Conservation (phyloP, 2,329 filamentous ascomycete genomes). For the Phyllosticta citrichinensis region DNA sequence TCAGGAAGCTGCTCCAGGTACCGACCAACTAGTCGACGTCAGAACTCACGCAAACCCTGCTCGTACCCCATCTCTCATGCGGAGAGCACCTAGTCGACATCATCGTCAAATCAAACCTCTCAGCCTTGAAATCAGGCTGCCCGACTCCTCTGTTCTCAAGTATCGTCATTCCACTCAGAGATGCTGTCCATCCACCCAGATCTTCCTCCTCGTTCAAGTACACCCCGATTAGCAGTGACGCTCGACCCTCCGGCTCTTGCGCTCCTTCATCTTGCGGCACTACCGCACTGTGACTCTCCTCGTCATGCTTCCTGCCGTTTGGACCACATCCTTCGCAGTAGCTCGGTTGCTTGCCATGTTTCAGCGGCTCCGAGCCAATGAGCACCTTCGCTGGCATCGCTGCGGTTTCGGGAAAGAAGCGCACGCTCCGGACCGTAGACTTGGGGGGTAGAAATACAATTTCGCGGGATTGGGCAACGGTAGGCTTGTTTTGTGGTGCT, state of each 20-base stretch:
- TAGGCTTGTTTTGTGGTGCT: not conserved
- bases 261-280: not conserved
- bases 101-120: slow-evolving; percentile 11
- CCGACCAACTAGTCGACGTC: too few relatives aligned
- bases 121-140: slow-evolving; percentile 10
- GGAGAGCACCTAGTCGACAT: slow-evolving; percentile 10
- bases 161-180: not conserved
- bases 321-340: too few relatives aligned
- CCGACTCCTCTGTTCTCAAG: slow-evolving; percentile 5
- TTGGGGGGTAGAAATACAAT: slow-evolving; percentile 3
- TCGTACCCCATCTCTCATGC: too few relatives aligned
- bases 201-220: slow-evolving; percentile 8
- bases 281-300: not conserved
- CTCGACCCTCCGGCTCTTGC: not conserved
- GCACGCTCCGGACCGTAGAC: not conserved
- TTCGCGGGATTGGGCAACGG: not conserved
- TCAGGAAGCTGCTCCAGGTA: too few relatives aligned
- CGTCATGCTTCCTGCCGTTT: not conserved
- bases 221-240: slow-evolving; percentile 9
- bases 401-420: not conserved
- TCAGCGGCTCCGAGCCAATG: not conserved
- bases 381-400: not conserved
- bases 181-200: not conserved
- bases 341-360: not conserved
- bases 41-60: too few relatives aligned